phyloP scores from a whole-genome alignment of 1,139 yeast genomes.

The Yamadazyma atlantica region DNA sequence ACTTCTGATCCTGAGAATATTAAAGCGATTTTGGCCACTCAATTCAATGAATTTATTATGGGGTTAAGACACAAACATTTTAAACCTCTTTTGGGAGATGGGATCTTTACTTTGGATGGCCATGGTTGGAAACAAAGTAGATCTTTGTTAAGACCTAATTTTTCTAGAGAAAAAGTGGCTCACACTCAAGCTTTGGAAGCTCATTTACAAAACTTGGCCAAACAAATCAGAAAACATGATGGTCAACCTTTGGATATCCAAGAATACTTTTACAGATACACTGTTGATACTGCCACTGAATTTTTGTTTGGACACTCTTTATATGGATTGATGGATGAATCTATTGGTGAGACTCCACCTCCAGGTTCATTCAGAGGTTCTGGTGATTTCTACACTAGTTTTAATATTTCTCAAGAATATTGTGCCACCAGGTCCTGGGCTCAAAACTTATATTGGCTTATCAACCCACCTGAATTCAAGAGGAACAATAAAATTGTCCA shows the following conservation, averaged over 20 bases:
- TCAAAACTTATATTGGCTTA: constrained; percentile 27
- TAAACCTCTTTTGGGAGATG: constrained; percentile 50
- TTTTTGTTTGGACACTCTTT: constrained; percentile 52
- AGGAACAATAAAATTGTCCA: constrained; percentile 9
- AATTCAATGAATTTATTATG: constrained; percentile 51
- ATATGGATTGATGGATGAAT: constrained; percentile 33
- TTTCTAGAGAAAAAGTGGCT: constrained; percentile 52
- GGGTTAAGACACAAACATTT: constrained; percentile 47
- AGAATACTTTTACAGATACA: constrained; percentile 37
- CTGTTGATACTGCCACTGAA: constrained; percentile 53
- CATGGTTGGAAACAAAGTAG: constrained; percentile 58
- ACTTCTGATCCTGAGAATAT: constrained; percentile 33
- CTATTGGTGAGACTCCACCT: constrained; percentile 24
- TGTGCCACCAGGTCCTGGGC: constrained; percentile 20
- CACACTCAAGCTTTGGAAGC: constrained; percentile 47
- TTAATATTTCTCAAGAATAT: constrained; percentile 25
- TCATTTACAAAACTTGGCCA: constrained; percentile 39
- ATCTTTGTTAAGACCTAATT: constrained; percentile 57
- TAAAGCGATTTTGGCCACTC: constrained; percentile 39
- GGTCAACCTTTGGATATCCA: constrained; percentile 34
- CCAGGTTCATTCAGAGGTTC: constrained; percentile 19
- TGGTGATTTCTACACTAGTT: constrained; percentile 23
- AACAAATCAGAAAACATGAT: constrained; percentile 24
- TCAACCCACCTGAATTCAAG: constrained; percentile 8
- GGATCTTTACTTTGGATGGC: constrained; percentile 58